Evolutionary conservation across 2,329 filamentous ascomycete genomes (phyloP), one percentile per base, ranked within the genome.

Genomic region (Apiospora rasikravindrae): DNA sequence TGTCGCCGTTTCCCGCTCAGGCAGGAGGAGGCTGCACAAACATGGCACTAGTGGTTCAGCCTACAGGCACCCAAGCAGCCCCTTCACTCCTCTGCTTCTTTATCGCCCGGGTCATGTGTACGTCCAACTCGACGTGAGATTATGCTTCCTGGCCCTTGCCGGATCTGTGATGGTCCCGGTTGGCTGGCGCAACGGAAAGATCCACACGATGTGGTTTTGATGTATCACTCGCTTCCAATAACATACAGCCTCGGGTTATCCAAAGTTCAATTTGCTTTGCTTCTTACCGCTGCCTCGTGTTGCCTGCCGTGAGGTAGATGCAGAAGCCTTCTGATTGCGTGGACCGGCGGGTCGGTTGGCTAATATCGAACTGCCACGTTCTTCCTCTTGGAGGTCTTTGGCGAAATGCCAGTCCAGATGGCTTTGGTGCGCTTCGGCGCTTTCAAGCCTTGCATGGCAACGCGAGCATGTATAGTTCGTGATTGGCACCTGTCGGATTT

Each of bases 401-500:
- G 96, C 96, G 83, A 98, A 92, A 83, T 99, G 96, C 92, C 95
- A 98, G 81, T 99, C 96, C 70, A 92, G 87, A 81, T 99, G 96
- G 82, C 93, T 95, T 75, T 91, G 88, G 67, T 90, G 79, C 76
- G 88, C 87, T 71, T 92, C 89, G 37, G 84, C 79, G 51, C 86
- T 84, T 16, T 87, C 85, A 45, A 96, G 84, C n/a, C 81, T 79
- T 77, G 88, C 86, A 73, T 88, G 86, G 81, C 95, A 98, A 74
- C 90, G 89, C 69, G 85, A 80, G 81, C 94, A 97, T 53, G 81
- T 77, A 77, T 85, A 83, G 61, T 83, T 78, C 49, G 78, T 80
- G 74, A 82, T 81, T 77, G 80, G 77, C 70, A 75, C 75, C 76
- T 82, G 81, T 67, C 81, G 76, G 69, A 78, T 78, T 57, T 53